Conservation (phyloP, 371 early-diverging fungal genomes). For the Lichtheimia hyalospora region DNA sequence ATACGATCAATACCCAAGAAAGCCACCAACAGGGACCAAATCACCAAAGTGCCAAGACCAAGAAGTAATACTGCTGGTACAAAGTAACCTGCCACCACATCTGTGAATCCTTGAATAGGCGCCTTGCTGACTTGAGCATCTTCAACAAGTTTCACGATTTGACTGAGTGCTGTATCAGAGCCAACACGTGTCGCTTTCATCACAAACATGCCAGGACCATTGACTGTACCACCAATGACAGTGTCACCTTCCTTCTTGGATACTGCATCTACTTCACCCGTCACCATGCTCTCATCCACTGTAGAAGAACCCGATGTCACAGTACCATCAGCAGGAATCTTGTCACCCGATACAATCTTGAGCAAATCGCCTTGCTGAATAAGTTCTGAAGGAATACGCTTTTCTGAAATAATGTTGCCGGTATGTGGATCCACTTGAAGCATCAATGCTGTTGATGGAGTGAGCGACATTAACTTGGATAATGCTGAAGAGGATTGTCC, state of each 20-base stretch:
- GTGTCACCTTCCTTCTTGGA: conserved; percentile 64
- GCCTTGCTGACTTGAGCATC: conserved; percentile 87
- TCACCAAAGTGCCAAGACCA: conserved; percentile 71
- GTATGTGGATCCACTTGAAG: conserved; percentile 34
- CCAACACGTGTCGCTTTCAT: conserved; percentile 81
- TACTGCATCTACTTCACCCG: conserved; percentile 96
- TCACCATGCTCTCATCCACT: conserved; percentile 97
- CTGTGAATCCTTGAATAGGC: conserved; percentile 85
- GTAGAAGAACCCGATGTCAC: conserved; percentile 81
- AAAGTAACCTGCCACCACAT: conserved; percentile 85
- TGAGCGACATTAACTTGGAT: conserved; percentile 82
- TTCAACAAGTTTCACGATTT: conserved; percentile 89
- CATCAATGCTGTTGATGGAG: conserved; percentile 68
- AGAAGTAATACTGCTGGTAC: conserved; percentile 84
- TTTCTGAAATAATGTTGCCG: conserved; percentile 56
- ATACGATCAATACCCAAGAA: conserved; percentile 41
- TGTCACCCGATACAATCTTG: conserved; percentile 91
- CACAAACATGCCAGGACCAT: conserved; percentile 74
- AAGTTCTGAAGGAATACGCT: conserved; percentile 81
- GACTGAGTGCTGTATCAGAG: conserved; percentile 77
- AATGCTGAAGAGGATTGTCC: conserved; percentile 89
- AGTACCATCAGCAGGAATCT: conserved; percentile 92
- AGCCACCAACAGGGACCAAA: conserved; percentile 72
- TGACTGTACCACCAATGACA: conserved; percentile 94
- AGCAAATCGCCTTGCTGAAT: conserved; percentile 84